Evolutionary conservation across 83 land plant genomes (phyloP).

Genomic region (Larix sibirica): DNA sequence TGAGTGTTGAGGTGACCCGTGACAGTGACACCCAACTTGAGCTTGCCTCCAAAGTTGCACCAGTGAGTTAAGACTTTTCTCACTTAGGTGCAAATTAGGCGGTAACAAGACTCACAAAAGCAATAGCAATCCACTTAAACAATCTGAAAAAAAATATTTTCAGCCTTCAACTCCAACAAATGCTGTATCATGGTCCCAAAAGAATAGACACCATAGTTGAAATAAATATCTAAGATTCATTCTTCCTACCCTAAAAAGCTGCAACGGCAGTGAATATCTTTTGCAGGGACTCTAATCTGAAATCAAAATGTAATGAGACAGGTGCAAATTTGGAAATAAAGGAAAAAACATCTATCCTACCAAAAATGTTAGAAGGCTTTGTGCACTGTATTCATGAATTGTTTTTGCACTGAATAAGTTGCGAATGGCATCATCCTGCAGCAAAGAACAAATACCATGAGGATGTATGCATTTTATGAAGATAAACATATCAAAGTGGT

Average conservation of each 20-base stretch:
- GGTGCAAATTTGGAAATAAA: constrained; percentile 1
- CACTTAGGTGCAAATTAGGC: not conserved
- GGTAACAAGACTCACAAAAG: not conserved
- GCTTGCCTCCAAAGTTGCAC: too few relatives aligned
- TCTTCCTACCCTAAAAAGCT: too few relatives aligned
- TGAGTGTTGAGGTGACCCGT: too few relatives aligned
- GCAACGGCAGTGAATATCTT: too few relatives aligned
- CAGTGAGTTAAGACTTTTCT: too few relatives aligned
- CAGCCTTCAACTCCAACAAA: not conserved
- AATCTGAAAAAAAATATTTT: not conserved
- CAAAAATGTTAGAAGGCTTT: constrained; percentile 87
- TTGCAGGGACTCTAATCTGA: too few relatives aligned
- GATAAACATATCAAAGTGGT: not conserved
- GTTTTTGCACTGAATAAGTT: constrained; percentile 98
- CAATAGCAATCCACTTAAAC: not conserved
- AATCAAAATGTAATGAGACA: not conserved
- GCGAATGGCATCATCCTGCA: constrained; percentile 99
- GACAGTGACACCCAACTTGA: too few relatives aligned
- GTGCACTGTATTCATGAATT: constrained; percentile 92
- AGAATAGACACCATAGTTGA: too few relatives aligned
- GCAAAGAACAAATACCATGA: constrained; percentile 5
- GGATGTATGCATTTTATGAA: not conserved
- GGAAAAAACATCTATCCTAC: constrained; percentile 34
- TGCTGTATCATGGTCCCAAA: not conserved
- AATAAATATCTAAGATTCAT: too few relatives aligned